These are phyloP conservation scores for Podila epicladia DNA, from an alignment of 192 early-diverging fungal genomes.

Conservation along the genomic window DNA sequence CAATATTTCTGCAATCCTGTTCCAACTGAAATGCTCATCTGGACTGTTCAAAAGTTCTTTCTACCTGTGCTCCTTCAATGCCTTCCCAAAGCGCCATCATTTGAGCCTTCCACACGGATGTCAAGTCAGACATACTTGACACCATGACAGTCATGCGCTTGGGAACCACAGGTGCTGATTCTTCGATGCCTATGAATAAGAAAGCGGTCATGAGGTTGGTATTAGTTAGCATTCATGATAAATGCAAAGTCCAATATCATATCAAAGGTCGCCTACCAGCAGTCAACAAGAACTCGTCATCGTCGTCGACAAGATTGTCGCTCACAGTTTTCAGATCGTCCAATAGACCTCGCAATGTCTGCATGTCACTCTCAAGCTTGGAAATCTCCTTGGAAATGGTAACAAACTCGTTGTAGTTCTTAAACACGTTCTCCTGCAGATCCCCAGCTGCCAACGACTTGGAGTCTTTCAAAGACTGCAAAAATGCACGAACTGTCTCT, in stretches of 20 bases:
- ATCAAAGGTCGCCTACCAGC: slow-evolving; percentile 20
- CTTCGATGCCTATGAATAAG: slow-evolving; percentile 45
- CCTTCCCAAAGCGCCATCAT: slow-evolving; percentile 67
- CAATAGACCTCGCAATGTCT: slow-evolving; percentile 71
- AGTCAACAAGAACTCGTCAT: slow-evolving; percentile 45
- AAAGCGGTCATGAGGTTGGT: not conserved
- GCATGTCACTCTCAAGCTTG: slow-evolving; percentile 81
- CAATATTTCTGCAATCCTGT: too few relatives aligned
- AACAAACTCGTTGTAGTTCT: slow-evolving; percentile 88
- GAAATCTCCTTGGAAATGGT: slow-evolving; percentile 87
- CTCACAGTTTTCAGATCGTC: slow-evolving; percentile 68
- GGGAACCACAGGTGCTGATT: slow-evolving; percentile 54
- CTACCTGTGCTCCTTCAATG: slow-evolving; percentile 69
- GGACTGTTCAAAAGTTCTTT: not conserved
- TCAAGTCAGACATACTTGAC: slow-evolving; percentile 59
- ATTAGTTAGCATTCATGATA: too few relatives aligned
- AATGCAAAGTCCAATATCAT: too few relatives aligned
- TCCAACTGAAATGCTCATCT: not conserved
- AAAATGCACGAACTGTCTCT: slow-evolving; percentile 65
- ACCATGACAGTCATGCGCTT: slow-evolving; percentile 52
- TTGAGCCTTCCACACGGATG: slow-evolving; percentile 62
- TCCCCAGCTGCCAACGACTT: slow-evolving; percentile 73
- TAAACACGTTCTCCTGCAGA: slow-evolving; percentile 84
- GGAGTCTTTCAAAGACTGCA: slow-evolving; percentile 67
- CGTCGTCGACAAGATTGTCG: slow-evolving; percentile 58